Conservation (phyloP, 2,329 filamentous ascomycete genomes). For the Hawksworthiomyces lignivorus region DNA sequence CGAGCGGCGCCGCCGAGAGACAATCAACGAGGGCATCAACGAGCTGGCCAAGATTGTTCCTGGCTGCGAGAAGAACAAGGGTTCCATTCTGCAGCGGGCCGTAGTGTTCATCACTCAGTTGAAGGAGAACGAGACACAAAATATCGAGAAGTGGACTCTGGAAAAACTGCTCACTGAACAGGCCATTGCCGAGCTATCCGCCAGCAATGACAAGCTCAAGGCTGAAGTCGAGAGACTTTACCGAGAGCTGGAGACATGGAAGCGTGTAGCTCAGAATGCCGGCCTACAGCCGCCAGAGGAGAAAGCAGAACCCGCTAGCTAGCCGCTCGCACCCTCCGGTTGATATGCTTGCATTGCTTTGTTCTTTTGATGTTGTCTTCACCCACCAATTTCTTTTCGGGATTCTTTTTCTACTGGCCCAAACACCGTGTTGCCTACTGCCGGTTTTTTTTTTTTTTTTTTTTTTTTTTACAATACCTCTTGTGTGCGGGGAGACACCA, state of each 20-base stretch:
- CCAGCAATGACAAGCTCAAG: slow-evolving; percentile 82
- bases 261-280: slow-evolving; percentile 56
- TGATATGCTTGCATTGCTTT: too few relatives aligned
- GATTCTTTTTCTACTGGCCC: neutral
- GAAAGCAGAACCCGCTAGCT: slow-evolving; percentile 27
- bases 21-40: slow-evolving; percentile 98
- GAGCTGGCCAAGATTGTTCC: slow-evolving; percentile 97
- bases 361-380: neutral
- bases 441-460: neutral
- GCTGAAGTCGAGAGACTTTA: slow-evolving; percentile 70
- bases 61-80: slow-evolving; percentile 98
- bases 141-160: slow-evolving; percentile 88
- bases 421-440: neutral
- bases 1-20: slow-evolving; percentile 90
- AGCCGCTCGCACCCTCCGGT: too few relatives aligned
- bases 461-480: too few relatives aligned
- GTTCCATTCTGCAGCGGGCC: slow-evolving; percentile 86
- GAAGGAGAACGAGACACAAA: slow-evolving; percentile 87
- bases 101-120: slow-evolving; percentile 92
- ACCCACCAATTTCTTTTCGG: neutral
- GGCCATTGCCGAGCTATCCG: slow-evolving; percentile 78
- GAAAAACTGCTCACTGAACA: slow-evolving; percentile 87
- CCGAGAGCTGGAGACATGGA: slow-evolving; percentile 72
- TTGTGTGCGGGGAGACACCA: too few relatives aligned
- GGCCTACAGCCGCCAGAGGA: slow-evolving; percentile 39